Conservation (phyloP, 2,329 filamentous ascomycete genomes). For the Paradendryphiella salina region DNA sequence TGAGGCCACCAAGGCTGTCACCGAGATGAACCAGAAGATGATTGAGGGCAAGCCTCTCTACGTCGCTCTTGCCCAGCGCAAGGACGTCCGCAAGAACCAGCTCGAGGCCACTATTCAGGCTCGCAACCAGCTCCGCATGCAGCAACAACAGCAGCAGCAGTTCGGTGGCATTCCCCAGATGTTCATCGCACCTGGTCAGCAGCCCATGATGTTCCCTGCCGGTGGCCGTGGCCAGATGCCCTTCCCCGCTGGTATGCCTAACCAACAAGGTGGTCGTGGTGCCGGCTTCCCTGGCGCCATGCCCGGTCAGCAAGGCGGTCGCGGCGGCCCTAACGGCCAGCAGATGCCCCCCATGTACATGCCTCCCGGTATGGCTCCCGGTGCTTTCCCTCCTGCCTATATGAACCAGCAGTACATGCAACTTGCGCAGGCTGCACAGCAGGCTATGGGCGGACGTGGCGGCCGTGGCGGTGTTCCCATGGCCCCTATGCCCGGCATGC, state of each 20-base stretch:
- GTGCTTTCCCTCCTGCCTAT: conserved; percentile 71
- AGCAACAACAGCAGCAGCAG: conserved; percentile 80
- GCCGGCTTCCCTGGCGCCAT: conserved; percentile 83
- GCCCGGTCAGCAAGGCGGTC: conserved; percentile 81
- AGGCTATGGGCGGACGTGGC: conserved; percentile 59
- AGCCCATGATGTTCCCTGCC: conserved; percentile 64
- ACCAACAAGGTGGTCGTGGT: conserved; percentile 77
- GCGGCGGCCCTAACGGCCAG: conserved; percentile 74
- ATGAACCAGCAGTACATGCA: conserved; percentile 79
- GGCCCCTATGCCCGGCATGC: conserved; percentile 68
- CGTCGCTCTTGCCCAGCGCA: conserved; percentile 96
- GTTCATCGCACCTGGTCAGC: conserved; percentile 85
- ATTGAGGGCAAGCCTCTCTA: conserved; percentile 95
- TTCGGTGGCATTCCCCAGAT: conserved; percentile 65
- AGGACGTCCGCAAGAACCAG: conserved; percentile 98
- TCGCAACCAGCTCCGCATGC: conserved; percentile 97
- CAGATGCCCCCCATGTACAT: conserved; percentile 88
- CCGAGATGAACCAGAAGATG: conserved; percentile 99
- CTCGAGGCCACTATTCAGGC: conserved; percentile 99
- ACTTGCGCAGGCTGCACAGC: conserved; percentile 72
- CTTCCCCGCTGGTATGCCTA: conserved; percentile 65
- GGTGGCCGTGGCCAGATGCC: conserved; percentile 64
- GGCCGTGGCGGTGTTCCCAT: conserved; percentile 65
- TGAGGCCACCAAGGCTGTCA: conserved; percentile 97
- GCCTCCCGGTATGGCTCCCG: conserved; percentile 64